A percentile compares a stretch with the other conserved stretches of the same genome.
Conservation (phyloP, 1,284 basidiomycete genomes). For the Porodaedalea pini region DNA sequence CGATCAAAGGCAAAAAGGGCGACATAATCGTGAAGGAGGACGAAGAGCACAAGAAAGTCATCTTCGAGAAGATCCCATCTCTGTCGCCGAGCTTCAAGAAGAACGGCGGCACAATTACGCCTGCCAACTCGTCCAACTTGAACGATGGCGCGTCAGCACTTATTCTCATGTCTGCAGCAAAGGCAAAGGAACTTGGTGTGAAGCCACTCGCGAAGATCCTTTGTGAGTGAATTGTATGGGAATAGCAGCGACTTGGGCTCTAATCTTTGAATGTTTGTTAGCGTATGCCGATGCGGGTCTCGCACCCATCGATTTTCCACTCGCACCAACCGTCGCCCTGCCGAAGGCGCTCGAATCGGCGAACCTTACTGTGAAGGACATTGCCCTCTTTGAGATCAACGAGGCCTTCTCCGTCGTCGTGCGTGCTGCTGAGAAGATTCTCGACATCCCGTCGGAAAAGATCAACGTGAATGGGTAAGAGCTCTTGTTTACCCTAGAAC, state of each 20-base stretch:
- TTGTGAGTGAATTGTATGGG: too few species aligned
- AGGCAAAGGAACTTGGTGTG: slow-evolving; percentile 82
- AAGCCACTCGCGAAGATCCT: slow-evolving; percentile 90
- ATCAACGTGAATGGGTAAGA: slow-evolving; percentile 88
- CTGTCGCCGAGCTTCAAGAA: slow-evolving; percentile 88
- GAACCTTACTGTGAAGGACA: slow-evolving; percentile 79
- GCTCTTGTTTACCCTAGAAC: slow-evolving; percentile 20
- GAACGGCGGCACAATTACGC: slow-evolving; percentile 80
- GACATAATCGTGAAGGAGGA: slow-evolving; percentile 89
- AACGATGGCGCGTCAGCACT: slow-evolving; percentile 98
- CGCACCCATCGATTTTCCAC: slow-evolving; percentile 96
- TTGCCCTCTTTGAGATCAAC: slow-evolving; percentile 95
- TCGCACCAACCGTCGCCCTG: slow-evolving; percentile 89
- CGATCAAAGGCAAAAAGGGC: slow-evolving; percentile 92
- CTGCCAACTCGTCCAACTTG: slow-evolving; percentile 93
- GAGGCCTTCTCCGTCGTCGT: slow-evolving; percentile 98
- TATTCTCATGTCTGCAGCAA: slow-evolving; percentile 88
- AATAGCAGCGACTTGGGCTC: too few species aligned
- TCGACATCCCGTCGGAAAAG: slow-evolving; percentile 81
- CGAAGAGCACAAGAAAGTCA: slow-evolving; percentile 96
- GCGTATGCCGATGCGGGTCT: slow-evolving; percentile 97
- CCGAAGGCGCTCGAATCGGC: slow-evolving; percentile 88
- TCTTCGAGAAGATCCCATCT: slow-evolving; percentile 87
- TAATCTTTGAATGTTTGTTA: too few species aligned
- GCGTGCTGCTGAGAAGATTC: slow-evolving; percentile 85